Conservation (phyloP, 805 yeast species). For the Kodamaea sagamina region DNA sequence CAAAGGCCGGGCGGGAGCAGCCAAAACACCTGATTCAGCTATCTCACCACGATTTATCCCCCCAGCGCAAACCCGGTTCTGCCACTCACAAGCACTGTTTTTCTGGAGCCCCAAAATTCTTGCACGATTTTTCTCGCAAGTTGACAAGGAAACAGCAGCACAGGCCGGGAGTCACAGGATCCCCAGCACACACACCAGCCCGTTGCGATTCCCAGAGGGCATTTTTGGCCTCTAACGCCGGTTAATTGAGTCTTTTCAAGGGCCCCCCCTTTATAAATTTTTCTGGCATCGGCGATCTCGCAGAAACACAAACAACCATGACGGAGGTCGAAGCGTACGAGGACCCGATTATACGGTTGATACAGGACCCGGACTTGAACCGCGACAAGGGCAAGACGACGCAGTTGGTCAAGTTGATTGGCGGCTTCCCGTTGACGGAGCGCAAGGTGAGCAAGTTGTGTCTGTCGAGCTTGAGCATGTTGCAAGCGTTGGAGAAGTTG, state of each 20-base stretch:
- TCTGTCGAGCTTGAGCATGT: slow-evolving; percentile 46
- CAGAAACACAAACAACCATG: slow-evolving; percentile 11
- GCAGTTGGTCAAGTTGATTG: slow-evolving; percentile 43
- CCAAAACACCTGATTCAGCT: neutral
- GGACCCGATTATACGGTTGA: slow-evolving; percentile 50
- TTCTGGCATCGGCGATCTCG: slow-evolving; percentile 5
- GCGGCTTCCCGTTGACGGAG: slow-evolving; percentile 45
- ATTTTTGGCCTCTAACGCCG: slow-evolving; percentile 1
- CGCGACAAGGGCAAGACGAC: slow-evolving; percentile 42
- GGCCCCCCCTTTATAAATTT: neutral
- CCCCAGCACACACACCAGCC: neutral
- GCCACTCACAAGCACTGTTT: too few relatives aligned
- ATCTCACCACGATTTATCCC: too few relatives aligned
- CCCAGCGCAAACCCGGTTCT: too few relatives aligned
- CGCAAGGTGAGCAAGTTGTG: slow-evolving; percentile 49
- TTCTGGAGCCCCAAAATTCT: too few relatives aligned
- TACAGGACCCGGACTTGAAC: slow-evolving; percentile 52
- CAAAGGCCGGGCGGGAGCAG: neutral
- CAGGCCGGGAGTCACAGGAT: neutral
- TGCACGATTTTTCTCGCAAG: too few relatives aligned
- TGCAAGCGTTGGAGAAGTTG: slow-evolving; percentile 52
- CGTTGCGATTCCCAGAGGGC: neutral
- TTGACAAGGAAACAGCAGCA: too few relatives aligned
- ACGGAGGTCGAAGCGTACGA: slow-evolving; percentile 25
- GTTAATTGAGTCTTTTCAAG: neutral